Conservation (phyloP, 495 filamentous ascomycete species). For the Xylaria cubensis region DNA sequence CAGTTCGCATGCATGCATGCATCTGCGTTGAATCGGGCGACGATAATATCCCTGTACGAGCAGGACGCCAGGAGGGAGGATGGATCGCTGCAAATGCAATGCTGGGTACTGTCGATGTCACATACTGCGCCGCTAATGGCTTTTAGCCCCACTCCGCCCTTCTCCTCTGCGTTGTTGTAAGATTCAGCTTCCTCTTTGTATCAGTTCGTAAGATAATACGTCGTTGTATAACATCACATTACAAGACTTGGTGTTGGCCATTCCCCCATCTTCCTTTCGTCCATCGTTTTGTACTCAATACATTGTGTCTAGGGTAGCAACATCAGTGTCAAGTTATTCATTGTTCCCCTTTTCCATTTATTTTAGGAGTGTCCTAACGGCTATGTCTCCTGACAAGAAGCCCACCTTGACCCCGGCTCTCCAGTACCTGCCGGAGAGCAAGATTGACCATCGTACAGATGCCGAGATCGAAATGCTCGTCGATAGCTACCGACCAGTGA, state of each 20-base stretch:
- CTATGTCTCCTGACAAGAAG: constrained; percentile 8
- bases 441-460: constrained; percentile 15
- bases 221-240: not conserved
- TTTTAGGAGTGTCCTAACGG: not conserved
- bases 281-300: not conserved
- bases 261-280: not conserved
- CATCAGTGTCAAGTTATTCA: not conserved
- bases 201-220: not conserved
- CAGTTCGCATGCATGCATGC: not conserved
- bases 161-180: not conserved
- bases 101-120: not conserved
- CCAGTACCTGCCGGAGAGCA: constrained; percentile 2
- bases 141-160: not conserved
- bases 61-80: not conserved
- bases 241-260: not conserved
- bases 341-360: not conserved
- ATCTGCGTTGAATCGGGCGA: not conserved
- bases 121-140: not conserved
- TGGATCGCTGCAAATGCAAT: not conserved
- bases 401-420: constrained; percentile 23
- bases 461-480: constrained; percentile 20
- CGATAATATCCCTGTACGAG: not conserved
- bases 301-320: not conserved
- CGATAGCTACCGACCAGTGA: constrained; percentile 12
- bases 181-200: not conserved